These are phyloP conservation scores for Kuraishia cidri DNA, from an alignment of 805 yeast genomes.

Conservation along the genomic window DNA sequence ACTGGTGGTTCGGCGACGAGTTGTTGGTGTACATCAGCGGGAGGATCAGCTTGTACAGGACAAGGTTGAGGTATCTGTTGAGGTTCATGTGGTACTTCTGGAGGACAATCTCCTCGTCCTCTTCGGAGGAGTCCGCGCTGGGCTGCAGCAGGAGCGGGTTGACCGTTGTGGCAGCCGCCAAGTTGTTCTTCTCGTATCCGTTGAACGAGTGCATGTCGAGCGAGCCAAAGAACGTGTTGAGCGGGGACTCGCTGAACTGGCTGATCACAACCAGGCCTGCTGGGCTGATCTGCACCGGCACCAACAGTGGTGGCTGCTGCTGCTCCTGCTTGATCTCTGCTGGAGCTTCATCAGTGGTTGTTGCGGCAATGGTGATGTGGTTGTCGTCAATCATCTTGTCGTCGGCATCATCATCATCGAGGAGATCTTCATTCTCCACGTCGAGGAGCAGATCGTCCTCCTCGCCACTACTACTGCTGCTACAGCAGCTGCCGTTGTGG, in stretches of 20 bases:
- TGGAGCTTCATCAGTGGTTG: background rate
- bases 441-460: background rate
- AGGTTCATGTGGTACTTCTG: slow-evolving; percentile 25
- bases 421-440: background rate
- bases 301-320: background rate
- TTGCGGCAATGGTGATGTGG: background rate
- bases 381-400: background rate
- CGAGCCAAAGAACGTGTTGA: background rate
- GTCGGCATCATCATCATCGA: background rate
- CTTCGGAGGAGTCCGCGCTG: slow-evolving; percentile 1
- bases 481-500: too few relatives aligned
- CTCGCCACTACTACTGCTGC: too few relatives aligned
- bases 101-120: slow-evolving; percentile 11
- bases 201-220: slow-evolving; percentile 1
- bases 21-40: slow-evolving; percentile 14
- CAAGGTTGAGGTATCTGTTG: slow-evolving; percentile 22
- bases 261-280: background rate
- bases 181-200: slow-evolving; percentile 1
- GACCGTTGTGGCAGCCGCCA: too few relatives aligned
- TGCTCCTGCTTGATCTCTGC: background rate
- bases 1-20: background rate
- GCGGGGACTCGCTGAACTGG: slow-evolving; percentile 1
- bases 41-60: slow-evolving; percentile 21
- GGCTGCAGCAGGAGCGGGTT: background rate
- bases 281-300: background rate